Evolutionary conservation across 768 basidiomycete genomes (phyloP).

Genomic region (Hericium coralloides): DNA sequence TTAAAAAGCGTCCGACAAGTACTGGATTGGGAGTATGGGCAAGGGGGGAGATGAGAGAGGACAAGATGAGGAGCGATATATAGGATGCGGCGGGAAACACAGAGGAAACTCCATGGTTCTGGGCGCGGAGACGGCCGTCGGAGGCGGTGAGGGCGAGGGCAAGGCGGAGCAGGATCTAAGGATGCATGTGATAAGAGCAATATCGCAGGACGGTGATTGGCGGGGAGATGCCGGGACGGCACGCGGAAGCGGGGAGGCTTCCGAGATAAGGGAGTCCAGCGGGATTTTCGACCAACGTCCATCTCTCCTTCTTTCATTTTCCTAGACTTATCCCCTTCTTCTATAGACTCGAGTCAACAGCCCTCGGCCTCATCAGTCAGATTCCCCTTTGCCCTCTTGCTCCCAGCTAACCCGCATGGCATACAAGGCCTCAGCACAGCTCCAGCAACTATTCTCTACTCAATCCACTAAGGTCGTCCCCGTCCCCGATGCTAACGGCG

Average conservation of each 20-base stretch:
- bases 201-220: not conserved
- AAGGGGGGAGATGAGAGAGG: no score
- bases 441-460: slow-evolving; percentile 66
- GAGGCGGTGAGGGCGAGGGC: not conserved
- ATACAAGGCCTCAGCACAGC: slow-evolving; percentile 51
- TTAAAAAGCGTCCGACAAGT: no score
- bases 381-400: not conserved
- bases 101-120: not conserved
- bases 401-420: slow-evolving; percentile 41
- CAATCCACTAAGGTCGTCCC: slow-evolving; percentile 63
- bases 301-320: no score
- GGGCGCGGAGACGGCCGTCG: not conserved
- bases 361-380: not conserved
- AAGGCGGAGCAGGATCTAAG: not conserved
- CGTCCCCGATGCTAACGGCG: slow-evolving; percentile 22
- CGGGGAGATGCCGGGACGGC: not conserved
- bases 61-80: not conserved
- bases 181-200: not conserved
- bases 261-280: not conserved
- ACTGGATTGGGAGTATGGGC: no score
- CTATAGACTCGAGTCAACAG: no score
- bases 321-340: no score
- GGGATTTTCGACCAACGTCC: no score
- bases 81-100: not conserved
- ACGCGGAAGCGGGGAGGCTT: not conserved